phyloP scores from a whole-genome alignment of 2,329 filamentous ascomycete species.

The Talaromyces sp. region DNA sequence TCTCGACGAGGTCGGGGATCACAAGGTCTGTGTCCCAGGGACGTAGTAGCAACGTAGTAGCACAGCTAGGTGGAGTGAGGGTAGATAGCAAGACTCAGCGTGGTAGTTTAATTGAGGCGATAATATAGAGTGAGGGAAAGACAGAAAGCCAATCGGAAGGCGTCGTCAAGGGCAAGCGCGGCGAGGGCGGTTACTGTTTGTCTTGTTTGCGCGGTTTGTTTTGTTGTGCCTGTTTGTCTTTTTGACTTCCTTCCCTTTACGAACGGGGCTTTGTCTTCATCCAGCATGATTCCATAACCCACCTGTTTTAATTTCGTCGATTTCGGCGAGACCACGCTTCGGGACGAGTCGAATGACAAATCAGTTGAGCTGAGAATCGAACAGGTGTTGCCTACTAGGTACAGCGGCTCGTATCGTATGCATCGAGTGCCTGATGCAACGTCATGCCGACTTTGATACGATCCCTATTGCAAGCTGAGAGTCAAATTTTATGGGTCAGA shows the following conservation, averaged over 20 bases:
- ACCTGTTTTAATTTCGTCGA: not conserved
- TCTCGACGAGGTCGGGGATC: not conserved
- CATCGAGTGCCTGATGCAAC: not conserved
- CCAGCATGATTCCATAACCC: not conserved
- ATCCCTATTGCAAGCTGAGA: not conserved
- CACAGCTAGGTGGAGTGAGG: not conserved
- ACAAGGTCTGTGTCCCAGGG: not conserved
- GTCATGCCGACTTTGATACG: not conserved
- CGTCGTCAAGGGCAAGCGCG: not conserved
- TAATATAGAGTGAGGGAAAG: not conserved
- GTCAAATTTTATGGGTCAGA: not conserved
- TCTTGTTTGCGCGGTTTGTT: constrained; percentile 6
- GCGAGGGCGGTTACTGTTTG: constrained; percentile 12
- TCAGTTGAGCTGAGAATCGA: not conserved
- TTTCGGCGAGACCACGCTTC: not conserved
- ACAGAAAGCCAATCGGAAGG: not conserved
- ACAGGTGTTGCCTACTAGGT: not conserved
- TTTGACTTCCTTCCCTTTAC: not conserved
- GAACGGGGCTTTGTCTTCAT: not conserved
- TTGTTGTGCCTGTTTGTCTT: not conserved
- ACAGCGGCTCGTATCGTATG: not conserved
- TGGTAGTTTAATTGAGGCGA: not conserved
- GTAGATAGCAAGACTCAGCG: not conserved
- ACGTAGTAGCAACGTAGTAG: not conserved
- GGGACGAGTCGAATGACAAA: not conserved